A percentile compares a stretch with the other conserved stretches of the same genome.
These are phyloP conservation scores for Dactylis glomerata DNA, from an alignment of 176 grass and related monocot genomes.

Conservation along the genomic window DNA sequence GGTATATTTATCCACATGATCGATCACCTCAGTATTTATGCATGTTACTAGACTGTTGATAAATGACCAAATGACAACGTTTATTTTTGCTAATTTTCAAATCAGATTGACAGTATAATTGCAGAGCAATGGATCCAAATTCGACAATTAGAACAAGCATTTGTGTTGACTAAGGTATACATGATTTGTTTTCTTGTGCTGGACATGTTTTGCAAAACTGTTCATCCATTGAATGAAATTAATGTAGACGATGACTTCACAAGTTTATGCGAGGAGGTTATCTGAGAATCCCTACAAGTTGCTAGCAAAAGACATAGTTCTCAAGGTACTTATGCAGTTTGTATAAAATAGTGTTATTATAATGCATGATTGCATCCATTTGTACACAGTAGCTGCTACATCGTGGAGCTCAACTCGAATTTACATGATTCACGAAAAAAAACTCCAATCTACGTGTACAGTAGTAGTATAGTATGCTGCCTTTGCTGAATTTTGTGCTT, in stretches of 20 bases:
- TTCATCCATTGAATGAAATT: slow-evolving; percentile 30
- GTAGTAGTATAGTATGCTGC: background rate
- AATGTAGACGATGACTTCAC: slow-evolving; percentile 72
- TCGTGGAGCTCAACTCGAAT: background rate
- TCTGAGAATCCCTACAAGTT: slow-evolving; percentile 19
- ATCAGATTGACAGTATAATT: slow-evolving; percentile 83
- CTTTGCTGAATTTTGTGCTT: slow-evolving; percentile 16
- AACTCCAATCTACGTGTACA: background rate
- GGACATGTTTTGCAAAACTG: slow-evolving; percentile 16
- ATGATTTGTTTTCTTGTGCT: slow-evolving; percentile 21
- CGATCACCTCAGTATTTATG: slow-evolving; percentile 7
- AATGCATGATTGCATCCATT: background rate
- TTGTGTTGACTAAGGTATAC: slow-evolving; percentile 77
- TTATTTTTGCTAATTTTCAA: slow-evolving; percentile 21
- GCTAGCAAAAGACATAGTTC: slow-evolving; percentile 30
- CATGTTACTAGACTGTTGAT: slow-evolving; percentile 14
- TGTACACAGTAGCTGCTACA: background rate
- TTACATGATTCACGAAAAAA: background rate
- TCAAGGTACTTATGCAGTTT: slow-evolving; percentile 31
- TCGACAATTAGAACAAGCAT: slow-evolving; percentile 84
- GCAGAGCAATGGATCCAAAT: slow-evolving; percentile 96
- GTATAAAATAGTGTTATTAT: background rate
- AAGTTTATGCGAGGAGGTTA: slow-evolving; percentile 52
- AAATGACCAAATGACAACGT: background rate
- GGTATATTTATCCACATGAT: background rate